These are phyloP conservation scores for Akanthomyces uredinophilus DNA, from an alignment of 2,329 filamentous ascomycete species.

Conservation along the genomic window DNA sequence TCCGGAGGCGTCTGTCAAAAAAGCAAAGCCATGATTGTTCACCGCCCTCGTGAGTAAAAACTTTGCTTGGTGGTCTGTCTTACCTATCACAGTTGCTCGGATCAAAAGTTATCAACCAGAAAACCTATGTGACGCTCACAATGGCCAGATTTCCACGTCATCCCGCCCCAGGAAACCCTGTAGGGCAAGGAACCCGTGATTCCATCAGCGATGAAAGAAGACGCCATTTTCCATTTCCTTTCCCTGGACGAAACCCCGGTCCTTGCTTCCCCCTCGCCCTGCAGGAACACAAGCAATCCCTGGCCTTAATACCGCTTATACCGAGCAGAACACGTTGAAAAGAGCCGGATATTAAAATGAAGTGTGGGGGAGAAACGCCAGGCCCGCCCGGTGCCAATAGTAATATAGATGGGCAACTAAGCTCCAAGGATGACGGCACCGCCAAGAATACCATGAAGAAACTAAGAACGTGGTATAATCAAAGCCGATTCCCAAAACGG, in stretches of 20 bases:
- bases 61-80: background rate
- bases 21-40: too few species aligned
- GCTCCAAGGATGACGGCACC: background rate
- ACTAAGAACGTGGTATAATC: background rate
- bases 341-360: slow-evolving; percentile 5
- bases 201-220: background rate
- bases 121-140: background rate
- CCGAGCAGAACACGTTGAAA: background rate
- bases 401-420: background rate
- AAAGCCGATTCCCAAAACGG: background rate
- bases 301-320: slow-evolving; percentile 6
- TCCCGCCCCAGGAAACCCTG: background rate
- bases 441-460: background rate
- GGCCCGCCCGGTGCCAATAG: background rate
- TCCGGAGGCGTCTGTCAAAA: too few species aligned
- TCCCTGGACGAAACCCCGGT: background rate
- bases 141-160: background rate
- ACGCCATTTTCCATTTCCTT: too few species aligned
- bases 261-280: background rate
- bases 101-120: background rate
- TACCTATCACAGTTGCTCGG: background rate
- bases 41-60: too few species aligned
- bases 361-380: background rate
- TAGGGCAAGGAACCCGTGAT: too few species aligned
- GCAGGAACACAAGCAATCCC: background rate